Conservation (phyloP, 495 filamentous ascomycete genomes). For the Paragyromitra xinjiangensis region DNA sequence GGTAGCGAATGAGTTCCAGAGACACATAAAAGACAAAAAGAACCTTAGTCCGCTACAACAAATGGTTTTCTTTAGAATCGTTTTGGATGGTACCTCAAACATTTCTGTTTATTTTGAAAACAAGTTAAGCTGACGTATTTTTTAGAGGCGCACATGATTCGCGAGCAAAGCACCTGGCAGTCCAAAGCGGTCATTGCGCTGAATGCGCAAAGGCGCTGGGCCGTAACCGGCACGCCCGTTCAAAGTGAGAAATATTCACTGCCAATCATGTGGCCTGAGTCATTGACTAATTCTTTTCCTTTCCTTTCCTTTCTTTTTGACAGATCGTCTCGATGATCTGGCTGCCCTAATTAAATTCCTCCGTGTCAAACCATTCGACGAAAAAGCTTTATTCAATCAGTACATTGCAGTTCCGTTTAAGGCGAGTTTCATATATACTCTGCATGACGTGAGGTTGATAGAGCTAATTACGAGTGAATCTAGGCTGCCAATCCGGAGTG, state of each 20-base stretch:
- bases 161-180: conserved; percentile 79
- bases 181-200: conserved; percentile 86
- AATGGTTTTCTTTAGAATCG: conserved; percentile 92
- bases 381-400: conserved; percentile 74
- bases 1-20: conserved; percentile 77
- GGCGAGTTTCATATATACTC: conserved; percentile 58
- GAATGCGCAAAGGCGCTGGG: conserved; percentile 85
- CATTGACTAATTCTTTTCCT: conserved; percentile 4
- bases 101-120: background rate
- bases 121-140: conserved; percentile 10
- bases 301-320: background rate
- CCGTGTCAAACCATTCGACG: conserved; percentile 84
- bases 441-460: background rate
- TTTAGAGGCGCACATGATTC: conserved; percentile 84
- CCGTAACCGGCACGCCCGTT: conserved; percentile 74
- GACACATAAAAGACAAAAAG: conserved; percentile 67
- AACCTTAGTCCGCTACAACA: conserved; percentile 73
- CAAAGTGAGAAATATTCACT: conserved; percentile 61
- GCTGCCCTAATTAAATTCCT: conserved; percentile 90
- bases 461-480: conserved; percentile 15
- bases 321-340: conserved; percentile 88
- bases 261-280: conserved; percentile 70
- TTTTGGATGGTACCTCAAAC: conserved; percentile 72
- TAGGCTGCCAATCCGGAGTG: conserved; percentile 75
- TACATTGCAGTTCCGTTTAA: conserved; percentile 85